Percentiles rank a stretch among this genome's conserved stretches.
phyloP scores from a whole-genome alignment of 768 basidiomycete species.

The Mrakia hoshinonis region DNA sequence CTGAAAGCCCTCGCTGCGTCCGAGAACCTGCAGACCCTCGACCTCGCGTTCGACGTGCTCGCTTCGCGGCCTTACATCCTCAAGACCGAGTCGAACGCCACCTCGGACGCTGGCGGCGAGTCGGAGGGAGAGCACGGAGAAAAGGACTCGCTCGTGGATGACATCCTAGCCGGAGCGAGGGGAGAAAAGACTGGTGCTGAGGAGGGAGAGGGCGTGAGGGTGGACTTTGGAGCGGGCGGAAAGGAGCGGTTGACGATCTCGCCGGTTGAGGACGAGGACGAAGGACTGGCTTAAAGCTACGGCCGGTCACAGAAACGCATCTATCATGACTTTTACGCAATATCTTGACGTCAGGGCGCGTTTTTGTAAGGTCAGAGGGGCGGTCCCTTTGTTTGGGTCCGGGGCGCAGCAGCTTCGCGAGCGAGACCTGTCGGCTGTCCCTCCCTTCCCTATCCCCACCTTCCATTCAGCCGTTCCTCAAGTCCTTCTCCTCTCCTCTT shows the following conservation, averaged over 20 bases:
- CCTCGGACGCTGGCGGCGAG: neutral
- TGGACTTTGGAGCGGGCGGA: neutral
- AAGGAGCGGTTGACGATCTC: constrained; percentile 3
- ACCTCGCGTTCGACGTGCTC: constrained; percentile 6
- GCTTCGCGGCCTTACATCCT: neutral
- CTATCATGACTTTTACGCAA: too few species aligned
- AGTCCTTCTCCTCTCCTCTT: neutral
- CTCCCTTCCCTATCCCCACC: neutral
- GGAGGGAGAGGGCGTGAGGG: neutral
- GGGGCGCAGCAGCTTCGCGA: too few species aligned
- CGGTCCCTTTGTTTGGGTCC: too few species aligned
- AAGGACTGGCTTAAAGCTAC: neutral
- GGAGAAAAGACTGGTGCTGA: neutral
- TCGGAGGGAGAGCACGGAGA: neutral
- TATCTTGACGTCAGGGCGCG: too few species aligned
- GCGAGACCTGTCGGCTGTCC: too few species aligned
- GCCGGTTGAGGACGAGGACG: neutral
- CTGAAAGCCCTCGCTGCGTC: constrained; percentile 16
- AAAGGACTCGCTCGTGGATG: neutral
- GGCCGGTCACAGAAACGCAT: neutral
- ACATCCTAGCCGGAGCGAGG: neutral
- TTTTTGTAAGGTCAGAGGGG: too few species aligned
- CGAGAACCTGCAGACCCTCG: neutral
- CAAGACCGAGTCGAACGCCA: neutral
- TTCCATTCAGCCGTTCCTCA: neutral